These are phyloP conservation scores for Sporisorium graminicola DNA, from an alignment of 1,284 basidiomycete genomes.

Conservation along the genomic window DNA sequence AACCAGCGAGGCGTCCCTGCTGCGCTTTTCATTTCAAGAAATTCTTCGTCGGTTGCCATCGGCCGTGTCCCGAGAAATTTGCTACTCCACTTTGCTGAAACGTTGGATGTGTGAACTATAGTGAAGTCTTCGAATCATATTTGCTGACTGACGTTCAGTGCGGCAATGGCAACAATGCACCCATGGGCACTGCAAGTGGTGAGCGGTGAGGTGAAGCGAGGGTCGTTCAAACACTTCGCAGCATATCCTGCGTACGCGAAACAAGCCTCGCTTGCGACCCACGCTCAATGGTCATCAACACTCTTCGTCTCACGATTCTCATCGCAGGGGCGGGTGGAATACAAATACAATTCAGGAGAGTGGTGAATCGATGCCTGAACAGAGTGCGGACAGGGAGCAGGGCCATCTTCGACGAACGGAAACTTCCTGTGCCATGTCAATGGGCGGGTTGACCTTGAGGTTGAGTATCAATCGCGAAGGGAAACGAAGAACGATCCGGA, in stretches of 20 bases:
- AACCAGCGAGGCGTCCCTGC: not conserved
- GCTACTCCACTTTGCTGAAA: constrained; percentile 16
- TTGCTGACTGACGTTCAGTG: too few species aligned
- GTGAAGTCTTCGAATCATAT: too few species aligned
- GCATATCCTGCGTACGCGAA: too few species aligned
- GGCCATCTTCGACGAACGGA: not conserved
- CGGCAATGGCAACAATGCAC: too few species aligned
- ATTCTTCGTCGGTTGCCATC: constrained; percentile 3
- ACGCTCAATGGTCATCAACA: too few species aligned
- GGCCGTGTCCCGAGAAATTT: constrained; percentile 20
- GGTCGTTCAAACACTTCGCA: too few species aligned
- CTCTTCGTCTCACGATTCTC: too few species aligned
- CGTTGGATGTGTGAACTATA: too few species aligned
- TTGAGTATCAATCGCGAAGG: not conserved
- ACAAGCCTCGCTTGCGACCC: too few species aligned
- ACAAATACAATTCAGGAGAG: constrained; percentile 12
- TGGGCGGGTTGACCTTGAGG: not conserved
- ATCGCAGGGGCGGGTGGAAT: not conserved
- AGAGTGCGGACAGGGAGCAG: not conserved
- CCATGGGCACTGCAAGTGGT: too few species aligned
- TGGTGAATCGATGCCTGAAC: not conserved
- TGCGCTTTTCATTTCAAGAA: constrained; percentile 9
- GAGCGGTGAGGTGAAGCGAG: too few species aligned
- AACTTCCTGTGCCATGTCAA: not conserved
- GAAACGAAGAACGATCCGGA: not conserved